phyloP scores from a whole-genome alignment of 768 basidiomycete species.

The Boletus subparvulus region DNA sequence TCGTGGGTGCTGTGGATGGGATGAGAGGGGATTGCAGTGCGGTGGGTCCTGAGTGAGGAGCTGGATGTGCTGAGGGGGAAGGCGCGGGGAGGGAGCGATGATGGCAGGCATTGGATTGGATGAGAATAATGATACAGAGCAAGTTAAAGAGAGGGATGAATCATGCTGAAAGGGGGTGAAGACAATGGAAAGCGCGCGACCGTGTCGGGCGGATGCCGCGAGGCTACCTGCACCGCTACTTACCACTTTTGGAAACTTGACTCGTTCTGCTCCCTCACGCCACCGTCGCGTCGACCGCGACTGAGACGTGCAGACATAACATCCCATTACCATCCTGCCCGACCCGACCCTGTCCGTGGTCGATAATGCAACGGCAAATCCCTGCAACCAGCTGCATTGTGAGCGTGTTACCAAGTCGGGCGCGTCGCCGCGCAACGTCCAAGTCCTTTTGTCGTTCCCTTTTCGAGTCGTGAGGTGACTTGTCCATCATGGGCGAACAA shows the following conservation, averaged over 20 bases:
- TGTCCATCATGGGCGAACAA: conserved; percentile 19
- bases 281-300: not conserved
- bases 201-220: conserved; percentile 18
- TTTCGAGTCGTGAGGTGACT: not conserved
- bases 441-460: not conserved
- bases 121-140: conserved; percentile 36
- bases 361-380: not conserved
- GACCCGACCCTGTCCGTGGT: too few species aligned
- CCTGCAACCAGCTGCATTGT: not conserved
- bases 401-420: too few species aligned
- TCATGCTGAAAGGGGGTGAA: conserved; percentile 26
- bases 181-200: conserved; percentile 20
- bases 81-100: conserved; percentile 41
- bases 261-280: conserved; percentile 8
- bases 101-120: conserved; percentile 39
- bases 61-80: conserved; percentile 21
- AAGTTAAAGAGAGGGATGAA: conserved; percentile 29
- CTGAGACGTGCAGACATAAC: too few species aligned
- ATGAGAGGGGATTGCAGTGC: not conserved
- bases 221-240: conserved; percentile 17
- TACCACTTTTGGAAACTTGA: conserved; percentile 28
- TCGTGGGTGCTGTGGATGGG: conserved; percentile 17
- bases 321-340: too few species aligned
- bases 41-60: conserved; percentile 8
- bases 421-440: not conserved